These are phyloP conservation scores for Cryptococcus sp. DNA, from an alignment of 1,284 basidiomycete species.

Conservation along the genomic window DNA sequence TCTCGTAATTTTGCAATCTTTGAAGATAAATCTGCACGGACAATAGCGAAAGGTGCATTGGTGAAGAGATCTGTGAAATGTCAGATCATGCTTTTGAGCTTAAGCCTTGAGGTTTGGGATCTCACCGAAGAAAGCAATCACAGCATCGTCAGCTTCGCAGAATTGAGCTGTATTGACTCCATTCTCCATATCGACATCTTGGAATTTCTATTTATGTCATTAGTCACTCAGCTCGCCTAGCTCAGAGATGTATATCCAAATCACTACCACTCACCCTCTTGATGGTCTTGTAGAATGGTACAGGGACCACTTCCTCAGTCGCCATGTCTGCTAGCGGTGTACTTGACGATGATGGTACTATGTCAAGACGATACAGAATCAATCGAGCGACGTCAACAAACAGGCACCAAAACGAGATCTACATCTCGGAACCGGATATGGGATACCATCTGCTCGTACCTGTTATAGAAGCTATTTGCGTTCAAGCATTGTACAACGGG, in stretches of 20 bases:
- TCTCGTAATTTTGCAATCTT: conserved; percentile 66
- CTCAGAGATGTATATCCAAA: not conserved
- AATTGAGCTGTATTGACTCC: conserved; percentile 71
- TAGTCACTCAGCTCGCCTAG: not conserved
- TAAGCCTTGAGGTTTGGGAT: not conserved
- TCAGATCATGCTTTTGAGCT: not conserved
- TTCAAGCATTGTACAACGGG: no score
- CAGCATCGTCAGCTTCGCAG: conserved; percentile 61
- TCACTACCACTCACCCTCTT: conserved; percentile 1
- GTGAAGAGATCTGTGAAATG: conserved; percentile 16
- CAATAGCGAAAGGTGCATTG: conserved; percentile 18
- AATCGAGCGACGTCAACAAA: no score
- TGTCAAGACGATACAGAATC: no score
- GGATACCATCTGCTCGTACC: no score
- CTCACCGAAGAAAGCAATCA: conserved; percentile 81
- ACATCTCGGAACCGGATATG: no score
- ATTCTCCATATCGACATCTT: conserved; percentile 73
- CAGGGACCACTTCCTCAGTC: not conserved
- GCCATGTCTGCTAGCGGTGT: not conserved
- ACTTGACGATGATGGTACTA: no score
- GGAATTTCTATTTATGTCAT: conserved; percentile 60
- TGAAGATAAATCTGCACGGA: conserved; percentile 16
- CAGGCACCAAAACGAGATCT: no score
- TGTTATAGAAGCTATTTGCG: no score
- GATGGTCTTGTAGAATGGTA: conserved; percentile 8